Percentiles rank a stretch among this genome's conserved stretches.
Evolutionary conservation across 768 basidiomycete genomes (phyloP).

Genomic region (Amanita phalloides): DNA sequence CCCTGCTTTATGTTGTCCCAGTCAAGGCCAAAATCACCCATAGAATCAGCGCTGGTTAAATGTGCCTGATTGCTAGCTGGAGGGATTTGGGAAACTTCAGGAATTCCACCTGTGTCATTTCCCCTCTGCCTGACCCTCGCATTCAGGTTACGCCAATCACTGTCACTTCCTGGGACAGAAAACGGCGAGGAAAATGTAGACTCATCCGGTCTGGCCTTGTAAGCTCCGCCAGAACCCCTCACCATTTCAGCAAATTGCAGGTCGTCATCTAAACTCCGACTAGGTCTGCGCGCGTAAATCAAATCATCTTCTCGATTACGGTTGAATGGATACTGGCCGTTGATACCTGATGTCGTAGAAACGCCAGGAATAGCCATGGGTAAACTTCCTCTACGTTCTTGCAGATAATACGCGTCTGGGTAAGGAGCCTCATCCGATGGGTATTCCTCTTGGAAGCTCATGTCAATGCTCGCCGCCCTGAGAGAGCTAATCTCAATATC

Average conservation of each 20-base stretch:
- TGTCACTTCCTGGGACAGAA: conserved; percentile 41
- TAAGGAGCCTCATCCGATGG: background rate
- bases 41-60: background rate
- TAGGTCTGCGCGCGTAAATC: conserved; percentile 48
- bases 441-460: conserved; percentile 12
- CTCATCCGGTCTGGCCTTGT: conserved; percentile 6
- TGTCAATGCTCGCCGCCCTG: conserved; percentile 21
- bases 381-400: conserved; percentile 38
- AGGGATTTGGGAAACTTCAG: background rate
- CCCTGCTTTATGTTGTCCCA: conserved; percentile 2
- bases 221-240: conserved; percentile 8
- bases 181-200: conserved; percentile 15
- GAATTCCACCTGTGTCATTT: conserved; percentile 6
- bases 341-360: conserved; percentile 9
- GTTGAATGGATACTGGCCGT: conserved; percentile 13
- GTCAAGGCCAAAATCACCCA: conserved; percentile 4
- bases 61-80: background rate
- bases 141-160: conserved; percentile 46
- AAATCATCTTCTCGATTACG: conserved; percentile 49
- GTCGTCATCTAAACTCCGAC: conserved; percentile 49
- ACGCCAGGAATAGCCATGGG: conserved; percentile 50
- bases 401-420: background rate
- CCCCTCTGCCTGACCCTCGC: conserved; percentile 25
- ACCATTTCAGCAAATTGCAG: conserved; percentile 10
- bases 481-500: conserved; percentile 30